Evolutionary conservation across 2,329 filamentous ascomycete genomes (phyloP).

Genomic region (Harringtonia lauricola): DNA sequence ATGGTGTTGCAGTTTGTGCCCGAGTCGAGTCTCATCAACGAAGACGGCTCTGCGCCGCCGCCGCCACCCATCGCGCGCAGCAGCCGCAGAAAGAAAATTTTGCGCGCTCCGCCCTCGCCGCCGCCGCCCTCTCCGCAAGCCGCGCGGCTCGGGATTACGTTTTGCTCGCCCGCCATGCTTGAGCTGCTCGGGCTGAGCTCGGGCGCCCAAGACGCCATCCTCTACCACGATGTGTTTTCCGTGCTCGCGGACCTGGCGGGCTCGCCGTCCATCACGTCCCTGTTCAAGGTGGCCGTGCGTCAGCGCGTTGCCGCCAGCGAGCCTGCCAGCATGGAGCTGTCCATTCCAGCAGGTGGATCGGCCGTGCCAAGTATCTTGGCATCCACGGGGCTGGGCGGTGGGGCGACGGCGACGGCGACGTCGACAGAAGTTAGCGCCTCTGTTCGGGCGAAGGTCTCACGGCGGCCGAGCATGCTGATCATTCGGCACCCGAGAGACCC

Average conservation of each 20-base stretch:
- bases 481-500: not conserved
- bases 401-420: constrained; percentile 5
- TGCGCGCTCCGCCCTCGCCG: not conserved
- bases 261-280: constrained; percentile 29
- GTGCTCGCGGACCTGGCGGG: constrained; percentile 37
- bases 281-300: constrained; percentile 32
- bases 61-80: constrained; percentile 4
- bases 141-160: constrained; percentile 28
- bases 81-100: constrained; percentile 7
- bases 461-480: constrained; percentile 6
- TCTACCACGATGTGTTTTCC: constrained; percentile 41
- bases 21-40: not conserved
- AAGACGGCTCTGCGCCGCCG: constrained; percentile 14
- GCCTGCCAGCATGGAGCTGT: constrained; percentile 9
- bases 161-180: constrained; percentile 25
- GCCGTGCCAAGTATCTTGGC: not conserved
- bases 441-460: not conserved
- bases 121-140: constrained; percentile 6
- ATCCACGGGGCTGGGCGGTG: constrained; percentile 6
- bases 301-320: constrained; percentile 20
- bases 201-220: constrained; percentile 22
- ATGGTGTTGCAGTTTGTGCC: constrained; percentile 18
- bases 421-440: not conserved
- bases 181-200: constrained; percentile 33
- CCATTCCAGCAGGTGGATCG: constrained; percentile 6